Conservation (phyloP, 73 alveolate genomes). For the Tetrahymena thermophila region DNA sequence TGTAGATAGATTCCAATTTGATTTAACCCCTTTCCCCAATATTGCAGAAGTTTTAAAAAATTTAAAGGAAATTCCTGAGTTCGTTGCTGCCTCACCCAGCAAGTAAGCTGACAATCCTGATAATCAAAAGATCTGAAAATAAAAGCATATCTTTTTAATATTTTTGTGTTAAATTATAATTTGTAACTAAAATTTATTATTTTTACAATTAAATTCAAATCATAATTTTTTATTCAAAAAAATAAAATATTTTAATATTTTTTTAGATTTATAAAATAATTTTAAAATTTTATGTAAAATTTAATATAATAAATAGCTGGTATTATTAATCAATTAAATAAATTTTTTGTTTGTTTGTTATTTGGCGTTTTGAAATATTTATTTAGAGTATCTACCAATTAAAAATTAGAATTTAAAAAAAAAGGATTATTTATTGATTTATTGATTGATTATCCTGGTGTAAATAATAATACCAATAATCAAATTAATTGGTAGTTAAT, state of each 20-base stretch:
- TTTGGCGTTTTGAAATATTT: not conserved
- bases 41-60: slow-evolving; percentile 39
- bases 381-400: not conserved
- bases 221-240: not conserved
- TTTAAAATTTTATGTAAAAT: too few relatives aligned
- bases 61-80: slow-evolving; percentile 50
- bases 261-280: too few relatives aligned
- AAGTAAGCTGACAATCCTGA: slow-evolving; percentile 3
- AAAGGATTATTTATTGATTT: too few relatives aligned
- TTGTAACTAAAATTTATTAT: not conserved
- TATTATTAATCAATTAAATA: too few relatives aligned
- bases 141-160: not conserved
- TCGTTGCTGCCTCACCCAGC: slow-evolving; percentile 57
- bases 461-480: too few relatives aligned
- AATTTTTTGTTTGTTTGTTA: too few relatives aligned
- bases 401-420: not conserved
- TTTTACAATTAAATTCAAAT: not conserved
- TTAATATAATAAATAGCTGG: too few relatives aligned
- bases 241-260: not conserved
- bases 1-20: slow-evolving; percentile 45
- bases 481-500: not conserved
- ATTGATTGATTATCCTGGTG: not conserved
- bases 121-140: not conserved
- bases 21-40: slow-evolving; percentile 45
- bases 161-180: not conserved